Percentiles rank a stretch among this genome's conserved stretches.
Evolutionary conservation across 1,139 yeast genomes (phyloP).

Genomic region (Yamadazyma friedrichii): DNA sequence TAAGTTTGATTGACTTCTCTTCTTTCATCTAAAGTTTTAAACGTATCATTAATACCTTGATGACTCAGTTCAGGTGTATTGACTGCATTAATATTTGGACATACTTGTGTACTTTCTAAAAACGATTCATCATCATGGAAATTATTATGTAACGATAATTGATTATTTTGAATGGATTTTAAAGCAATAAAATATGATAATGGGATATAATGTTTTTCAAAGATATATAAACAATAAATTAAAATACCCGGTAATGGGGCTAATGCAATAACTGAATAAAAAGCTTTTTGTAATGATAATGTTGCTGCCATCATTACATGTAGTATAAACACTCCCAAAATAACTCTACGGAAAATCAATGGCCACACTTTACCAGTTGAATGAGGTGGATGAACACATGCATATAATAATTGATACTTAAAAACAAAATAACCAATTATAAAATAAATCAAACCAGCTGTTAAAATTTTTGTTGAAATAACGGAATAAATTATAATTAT

Average conservation of each 20-base stretch:
- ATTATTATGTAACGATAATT: conserved; percentile 6
- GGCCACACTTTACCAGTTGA: conserved; percentile 76
- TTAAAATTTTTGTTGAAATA: conserved; percentile 61
- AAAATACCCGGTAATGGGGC: conserved; percentile 76
- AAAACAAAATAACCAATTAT: conserved; percentile 61
- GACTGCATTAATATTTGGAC: not conserved
- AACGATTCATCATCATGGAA: conserved; percentile 19
- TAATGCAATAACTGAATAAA: conserved; percentile 65
- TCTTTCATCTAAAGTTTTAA: conserved; percentile 60
- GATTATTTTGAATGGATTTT: conserved; percentile 41
- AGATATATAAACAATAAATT: conserved; percentile 69
- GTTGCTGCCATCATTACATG: conserved; percentile 94
- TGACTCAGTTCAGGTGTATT: not conserved
- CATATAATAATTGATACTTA: conserved; percentile 63
- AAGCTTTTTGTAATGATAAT: conserved; percentile 75
- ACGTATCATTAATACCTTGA: not conserved
- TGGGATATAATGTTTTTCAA: conserved; percentile 79
- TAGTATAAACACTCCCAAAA: conserved; percentile 58
- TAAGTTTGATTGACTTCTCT: conserved; percentile 68
- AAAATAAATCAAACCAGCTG: conserved; percentile 65
- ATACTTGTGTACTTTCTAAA: conserved; percentile 7
- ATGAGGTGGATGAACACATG: conserved; percentile 70
- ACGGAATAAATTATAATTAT: conserved; percentile 63
- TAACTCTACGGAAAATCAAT: conserved; percentile 56
- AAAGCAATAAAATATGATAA: conserved; percentile 83